A percentile compares a stretch with the other conserved stretches of the same genome.
Evolutionary conservation across 768 basidiomycete species (phyloP).

Genomic region (Pleurotus giganteus): DNA sequence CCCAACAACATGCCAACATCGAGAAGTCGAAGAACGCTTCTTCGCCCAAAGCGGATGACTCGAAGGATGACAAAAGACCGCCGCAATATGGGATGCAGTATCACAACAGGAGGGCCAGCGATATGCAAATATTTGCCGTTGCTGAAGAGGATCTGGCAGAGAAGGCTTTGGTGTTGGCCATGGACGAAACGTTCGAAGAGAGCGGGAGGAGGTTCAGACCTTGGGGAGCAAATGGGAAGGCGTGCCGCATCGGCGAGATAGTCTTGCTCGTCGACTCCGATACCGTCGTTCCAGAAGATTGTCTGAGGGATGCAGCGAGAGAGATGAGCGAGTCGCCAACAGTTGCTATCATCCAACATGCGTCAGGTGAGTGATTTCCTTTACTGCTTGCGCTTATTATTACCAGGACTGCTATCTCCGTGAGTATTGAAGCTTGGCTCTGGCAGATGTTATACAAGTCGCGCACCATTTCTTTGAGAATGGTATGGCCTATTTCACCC

Average conservation of each 20-base stretch:
- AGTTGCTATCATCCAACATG: slow-evolving; percentile 88
- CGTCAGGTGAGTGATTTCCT: slow-evolving; percentile 43
- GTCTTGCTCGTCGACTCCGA: slow-evolving; percentile 81
- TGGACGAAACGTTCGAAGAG: slow-evolving; percentile 69
- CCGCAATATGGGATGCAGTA: slow-evolving; percentile 61
- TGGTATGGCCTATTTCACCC: slow-evolving; percentile 81
- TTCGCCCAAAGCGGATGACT: slow-evolving; percentile 15
- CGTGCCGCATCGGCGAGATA: slow-evolving; percentile 73
- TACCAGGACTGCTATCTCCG: too few species aligned
- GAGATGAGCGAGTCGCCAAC: slow-evolving; percentile 75
- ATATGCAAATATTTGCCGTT: slow-evolving; percentile 32
- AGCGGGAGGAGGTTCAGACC: slow-evolving; percentile 50
- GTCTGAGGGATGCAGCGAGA: slow-evolving; percentile 80
- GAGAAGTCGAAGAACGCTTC: background rate
- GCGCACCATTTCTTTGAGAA: slow-evolving; percentile 89
- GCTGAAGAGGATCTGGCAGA: slow-evolving; percentile 60
- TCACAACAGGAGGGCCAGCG: slow-evolving; percentile 62
- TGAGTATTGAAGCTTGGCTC: too few species aligned
- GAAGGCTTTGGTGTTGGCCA: slow-evolving; percentile 64
- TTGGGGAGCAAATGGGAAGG: slow-evolving; percentile 73
- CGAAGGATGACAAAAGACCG: background rate
- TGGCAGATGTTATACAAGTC: slow-evolving; percentile 78
- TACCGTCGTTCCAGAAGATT: slow-evolving; percentile 78
- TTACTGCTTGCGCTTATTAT: slow-evolving; percentile 18
- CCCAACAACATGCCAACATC: background rate